phyloP scores from a whole-genome alignment of 768 basidiomycete species.

The Tulasnella sp. region DNA sequence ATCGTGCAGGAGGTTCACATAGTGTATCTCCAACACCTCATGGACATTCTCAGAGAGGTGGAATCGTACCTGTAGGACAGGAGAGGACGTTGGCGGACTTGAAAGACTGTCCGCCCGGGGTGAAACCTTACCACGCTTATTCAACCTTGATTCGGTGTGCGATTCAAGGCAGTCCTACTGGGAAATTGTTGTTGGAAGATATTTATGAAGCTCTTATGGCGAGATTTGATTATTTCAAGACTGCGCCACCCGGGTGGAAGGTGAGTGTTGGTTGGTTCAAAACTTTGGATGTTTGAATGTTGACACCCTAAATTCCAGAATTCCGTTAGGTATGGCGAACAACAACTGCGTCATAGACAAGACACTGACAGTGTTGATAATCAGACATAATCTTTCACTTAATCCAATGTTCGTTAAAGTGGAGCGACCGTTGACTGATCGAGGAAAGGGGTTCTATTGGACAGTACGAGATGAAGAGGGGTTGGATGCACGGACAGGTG shows the following conservation, averaged over 20 bases:
- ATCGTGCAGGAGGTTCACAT: too few relatives aligned
- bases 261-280: constrained; percentile 32
- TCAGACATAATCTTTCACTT: constrained; percentile 75
- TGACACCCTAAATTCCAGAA: constrained; percentile 37
- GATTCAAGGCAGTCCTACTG: constrained; percentile 67
- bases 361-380: too few relatives aligned
- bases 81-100: constrained; percentile 12
- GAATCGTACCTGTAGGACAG: too few relatives aligned
- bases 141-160: constrained; percentile 88
- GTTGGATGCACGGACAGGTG: constrained; percentile 34
- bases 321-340: too few relatives aligned
- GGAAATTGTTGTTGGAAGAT: constrained; percentile 73
- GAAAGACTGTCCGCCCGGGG: constrained; percentile 68
- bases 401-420: constrained; percentile 89
- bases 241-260: constrained; percentile 80
- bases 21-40: too few relatives aligned
- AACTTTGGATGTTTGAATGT: background rate
- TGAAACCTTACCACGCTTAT: constrained; percentile 84
- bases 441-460: constrained; percentile 87
- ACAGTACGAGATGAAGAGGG: constrained; percentile 36
- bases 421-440: constrained; percentile 75
- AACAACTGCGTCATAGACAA: too few relatives aligned
- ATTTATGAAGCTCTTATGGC: constrained; percentile 57
- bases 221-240: constrained; percentile 81
- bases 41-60: too few relatives aligned